Evolutionary conservation across 1,139 yeast genomes (phyloP).

Genomic region (Suhomyces panamericanus): DNA sequence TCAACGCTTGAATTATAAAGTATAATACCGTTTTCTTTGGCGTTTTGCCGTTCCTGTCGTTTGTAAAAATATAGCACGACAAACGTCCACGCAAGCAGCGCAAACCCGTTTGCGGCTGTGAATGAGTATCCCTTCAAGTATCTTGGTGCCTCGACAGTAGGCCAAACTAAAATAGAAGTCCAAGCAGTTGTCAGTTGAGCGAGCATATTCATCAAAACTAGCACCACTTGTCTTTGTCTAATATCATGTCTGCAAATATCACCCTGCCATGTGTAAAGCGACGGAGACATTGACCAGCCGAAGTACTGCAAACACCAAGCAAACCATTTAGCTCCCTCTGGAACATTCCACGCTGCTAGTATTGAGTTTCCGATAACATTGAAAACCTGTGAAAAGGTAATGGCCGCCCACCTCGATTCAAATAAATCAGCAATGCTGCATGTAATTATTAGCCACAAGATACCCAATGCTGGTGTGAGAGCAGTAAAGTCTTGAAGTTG

Average conservation of each 20-base stretch:
- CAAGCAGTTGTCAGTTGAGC: slow-evolving; percentile 45
- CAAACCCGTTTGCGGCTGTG: slow-evolving; percentile 53
- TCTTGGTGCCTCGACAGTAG: slow-evolving; percentile 50
- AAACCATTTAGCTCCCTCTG: slow-evolving; percentile 48
- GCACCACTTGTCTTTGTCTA: slow-evolving; percentile 40
- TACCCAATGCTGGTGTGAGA: slow-evolving; percentile 53
- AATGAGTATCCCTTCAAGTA: slow-evolving; percentile 49
- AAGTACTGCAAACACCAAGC: slow-evolving; percentile 45
- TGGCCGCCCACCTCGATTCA: slow-evolving; percentile 56
- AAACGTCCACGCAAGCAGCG: slow-evolving; percentile 52
- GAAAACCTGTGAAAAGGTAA: slow-evolving; percentile 50
- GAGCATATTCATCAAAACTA: slow-evolving; percentile 42
- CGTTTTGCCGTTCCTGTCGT: slow-evolving; percentile 51
- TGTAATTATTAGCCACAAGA: slow-evolving; percentile 44
- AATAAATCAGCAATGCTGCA: slow-evolving; percentile 50
- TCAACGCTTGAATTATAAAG: slow-evolving; percentile 11
- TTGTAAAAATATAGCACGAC: slow-evolving; percentile 57
- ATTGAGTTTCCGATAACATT: slow-evolving; percentile 39
- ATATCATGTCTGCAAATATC: slow-evolving; percentile 46
- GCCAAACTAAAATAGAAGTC: slow-evolving; percentile 36
- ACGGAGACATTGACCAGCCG: slow-evolving; percentile 52
- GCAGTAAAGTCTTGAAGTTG: slow-evolving; percentile 40
- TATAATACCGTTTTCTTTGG: slow-evolving; percentile 43
- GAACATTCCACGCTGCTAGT: slow-evolving; percentile 49
- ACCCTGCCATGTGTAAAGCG: slow-evolving; percentile 44